Conservation (phyloP, 805 yeast genomes). For the Suhomyces pyralidae region DNA sequence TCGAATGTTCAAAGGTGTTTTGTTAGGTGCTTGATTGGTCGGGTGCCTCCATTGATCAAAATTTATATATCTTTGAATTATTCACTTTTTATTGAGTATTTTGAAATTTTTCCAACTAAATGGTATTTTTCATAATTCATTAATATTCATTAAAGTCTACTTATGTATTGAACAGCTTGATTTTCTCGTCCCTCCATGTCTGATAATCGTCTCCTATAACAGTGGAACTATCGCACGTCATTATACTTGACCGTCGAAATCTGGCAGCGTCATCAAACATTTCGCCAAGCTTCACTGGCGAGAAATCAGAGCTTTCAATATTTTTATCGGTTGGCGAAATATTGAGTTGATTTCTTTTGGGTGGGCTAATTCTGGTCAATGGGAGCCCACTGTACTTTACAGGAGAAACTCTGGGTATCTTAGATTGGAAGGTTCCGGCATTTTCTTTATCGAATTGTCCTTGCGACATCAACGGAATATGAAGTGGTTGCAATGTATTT, state of each 20-base stretch:
- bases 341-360: neutral
- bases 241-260: constrained; percentile 15
- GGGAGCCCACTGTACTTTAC: neutral
- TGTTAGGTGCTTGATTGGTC: too few species aligned
- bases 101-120: too few species aligned
- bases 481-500: constrained; percentile 2
- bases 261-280: neutral
- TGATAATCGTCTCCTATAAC: constrained; percentile 40
- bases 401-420: neutral
- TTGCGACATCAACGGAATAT: constrained; percentile 3
- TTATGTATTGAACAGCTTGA: constrained; percentile 16
- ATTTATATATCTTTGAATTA: too few species aligned
- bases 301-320: neutral
- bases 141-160: neutral
- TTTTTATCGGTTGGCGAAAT: neutral
- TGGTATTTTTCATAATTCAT: neutral
- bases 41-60: too few species aligned
- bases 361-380: neutral
- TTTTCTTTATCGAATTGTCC: neutral
- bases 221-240: constrained; percentile 36
- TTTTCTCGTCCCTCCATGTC: constrained; percentile 38
- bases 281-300: neutral
- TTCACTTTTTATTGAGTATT: too few species aligned
- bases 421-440: neutral
- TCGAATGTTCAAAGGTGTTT: too few species aligned